Evolutionary conservation across 2,329 filamentous ascomycete genomes (phyloP).

Genomic region (Thermoascus crustaceus): DNA sequence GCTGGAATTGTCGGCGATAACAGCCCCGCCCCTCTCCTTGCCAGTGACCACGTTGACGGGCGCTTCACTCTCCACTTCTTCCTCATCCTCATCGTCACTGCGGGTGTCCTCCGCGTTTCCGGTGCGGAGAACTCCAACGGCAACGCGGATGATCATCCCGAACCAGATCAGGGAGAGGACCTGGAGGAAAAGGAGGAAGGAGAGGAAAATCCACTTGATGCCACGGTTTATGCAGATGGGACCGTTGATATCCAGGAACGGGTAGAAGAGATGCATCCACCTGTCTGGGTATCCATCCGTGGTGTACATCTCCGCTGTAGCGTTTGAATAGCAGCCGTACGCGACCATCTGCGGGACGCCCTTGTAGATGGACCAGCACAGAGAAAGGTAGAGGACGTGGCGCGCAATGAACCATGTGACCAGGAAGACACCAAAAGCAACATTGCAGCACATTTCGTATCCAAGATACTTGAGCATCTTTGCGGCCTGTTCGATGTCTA

Average conservation of each 20-base stretch:
- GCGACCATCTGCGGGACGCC: constrained; percentile 56
- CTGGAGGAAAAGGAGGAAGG: constrained; percentile 69
- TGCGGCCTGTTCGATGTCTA: constrained; percentile 51
- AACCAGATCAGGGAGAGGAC: constrained; percentile 81
- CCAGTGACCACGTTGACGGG: constrained; percentile 11
- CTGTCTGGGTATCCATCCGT: constrained; percentile 32
- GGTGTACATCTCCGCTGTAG: constrained; percentile 25
- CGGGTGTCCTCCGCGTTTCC: constrained; percentile 79
- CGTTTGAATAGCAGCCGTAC: constrained; percentile 62
- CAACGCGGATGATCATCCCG: constrained; percentile 75
- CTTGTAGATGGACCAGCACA: constrained; percentile 74
- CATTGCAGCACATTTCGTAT: constrained; percentile 67
- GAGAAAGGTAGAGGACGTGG: constrained; percentile 68
- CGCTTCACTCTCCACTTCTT: constrained; percentile 46
- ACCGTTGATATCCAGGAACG: constrained; percentile 63
- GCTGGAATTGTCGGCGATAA: constrained; percentile 19
- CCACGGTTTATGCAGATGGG: constrained; percentile 70
- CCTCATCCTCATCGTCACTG: constrained; percentile 75
- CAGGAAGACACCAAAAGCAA: constrained; percentile 79
- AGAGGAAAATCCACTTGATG: constrained; percentile 70
- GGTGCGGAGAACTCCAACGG: constrained; percentile 62
- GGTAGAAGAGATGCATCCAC: constrained; percentile 60
- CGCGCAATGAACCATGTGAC: constrained; percentile 74
- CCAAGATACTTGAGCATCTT: constrained; percentile 91
- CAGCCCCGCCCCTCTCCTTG: constrained; percentile 16